These are phyloP conservation scores for Selenicereus undatus DNA, from an alignment of 148 eudicot species.

Conservation along the genomic window DNA sequence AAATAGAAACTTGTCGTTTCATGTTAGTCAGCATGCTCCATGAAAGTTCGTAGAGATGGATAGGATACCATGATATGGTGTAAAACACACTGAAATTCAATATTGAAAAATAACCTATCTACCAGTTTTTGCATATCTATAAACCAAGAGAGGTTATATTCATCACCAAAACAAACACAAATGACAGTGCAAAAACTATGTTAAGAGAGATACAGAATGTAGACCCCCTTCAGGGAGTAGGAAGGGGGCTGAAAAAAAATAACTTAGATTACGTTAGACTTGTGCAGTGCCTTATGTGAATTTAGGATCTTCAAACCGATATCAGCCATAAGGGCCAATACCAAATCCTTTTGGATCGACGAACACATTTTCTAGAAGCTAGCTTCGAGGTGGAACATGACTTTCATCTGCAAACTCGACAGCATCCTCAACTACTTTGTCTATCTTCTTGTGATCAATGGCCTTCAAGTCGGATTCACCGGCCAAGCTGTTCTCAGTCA, in stretches of 20 bases:
- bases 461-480: slow-evolving; percentile 73
- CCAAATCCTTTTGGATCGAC: slow-evolving; percentile 94
- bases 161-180: background rate
- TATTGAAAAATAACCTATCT: background rate
- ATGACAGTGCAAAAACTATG: background rate
- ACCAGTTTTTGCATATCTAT: background rate
- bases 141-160: background rate
- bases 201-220: slow-evolving; percentile 16
- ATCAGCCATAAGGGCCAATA: slow-evolving; percentile 91
- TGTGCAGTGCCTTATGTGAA: slow-evolving; percentile 98
- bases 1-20: no score
- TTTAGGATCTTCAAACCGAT: slow-evolving; percentile 95
- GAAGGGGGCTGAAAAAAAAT: background rate
- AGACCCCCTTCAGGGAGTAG: background rate
- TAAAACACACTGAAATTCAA: background rate
- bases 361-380: slow-evolving; percentile 88
- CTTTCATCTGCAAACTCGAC: slow-evolving; percentile 88
- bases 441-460: slow-evolving; percentile 80
- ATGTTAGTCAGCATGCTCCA: no score
- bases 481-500: slow-evolving; percentile 68
- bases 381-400: slow-evolving; percentile 62
- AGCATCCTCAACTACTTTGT: slow-evolving; percentile 72
- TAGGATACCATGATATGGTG: no score
- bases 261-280: slow-evolving; percentile 33
- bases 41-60: no score